phyloP scores from a whole-genome alignment of 441 rosid genomes.

The Erysimum pusillum region DNA sequence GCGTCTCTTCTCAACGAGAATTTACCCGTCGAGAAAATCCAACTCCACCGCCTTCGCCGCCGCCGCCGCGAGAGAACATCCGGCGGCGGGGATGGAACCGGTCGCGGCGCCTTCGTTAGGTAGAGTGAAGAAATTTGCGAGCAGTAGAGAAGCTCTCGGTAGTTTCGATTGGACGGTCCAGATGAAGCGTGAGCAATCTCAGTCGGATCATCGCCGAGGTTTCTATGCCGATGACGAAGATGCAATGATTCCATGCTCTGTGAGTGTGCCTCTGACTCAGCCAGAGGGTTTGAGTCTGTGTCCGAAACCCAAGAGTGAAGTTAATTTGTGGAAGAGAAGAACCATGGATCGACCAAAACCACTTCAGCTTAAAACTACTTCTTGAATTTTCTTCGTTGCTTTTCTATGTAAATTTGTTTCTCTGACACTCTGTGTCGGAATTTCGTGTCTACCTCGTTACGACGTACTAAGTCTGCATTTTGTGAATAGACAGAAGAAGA shows the following conservation, averaged over 20 bases:
- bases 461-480: too few relatives aligned
- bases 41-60: constrained; percentile 28
- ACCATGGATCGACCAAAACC: constrained; percentile 79
- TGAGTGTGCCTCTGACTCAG: constrained; percentile 6
- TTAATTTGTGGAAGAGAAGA: constrained; percentile 91
- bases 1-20: constrained; percentile 52
- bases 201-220: constrained; percentile 49
- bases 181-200: constrained; percentile 56
- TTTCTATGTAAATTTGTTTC: too few relatives aligned
- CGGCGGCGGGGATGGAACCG: constrained; percentile 31
- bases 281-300: constrained; percentile 14
- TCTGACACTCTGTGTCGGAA: too few relatives aligned
- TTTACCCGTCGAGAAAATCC: constrained; percentile 41
- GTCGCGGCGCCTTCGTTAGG: constrained; percentile 58
- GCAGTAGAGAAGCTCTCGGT: constrained; percentile 63
- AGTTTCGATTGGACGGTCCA: constrained; percentile 74
- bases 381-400: too few relatives aligned
- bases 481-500: too few relatives aligned
- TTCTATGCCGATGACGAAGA: constrained; percentile 56
- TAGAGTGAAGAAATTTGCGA: constrained; percentile 74
- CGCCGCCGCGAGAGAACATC: constrained; percentile 16
- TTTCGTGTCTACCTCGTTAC: too few relatives aligned
- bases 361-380: constrained; percentile 57
- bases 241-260: constrained; percentile 26
- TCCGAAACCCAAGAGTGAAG: constrained; percentile 52